Evolutionary conservation across 1,284 basidiomycete genomes (phyloP), one percentile per base, ranked within the genome.

Genomic region (Termitomyces sp.): DNA sequence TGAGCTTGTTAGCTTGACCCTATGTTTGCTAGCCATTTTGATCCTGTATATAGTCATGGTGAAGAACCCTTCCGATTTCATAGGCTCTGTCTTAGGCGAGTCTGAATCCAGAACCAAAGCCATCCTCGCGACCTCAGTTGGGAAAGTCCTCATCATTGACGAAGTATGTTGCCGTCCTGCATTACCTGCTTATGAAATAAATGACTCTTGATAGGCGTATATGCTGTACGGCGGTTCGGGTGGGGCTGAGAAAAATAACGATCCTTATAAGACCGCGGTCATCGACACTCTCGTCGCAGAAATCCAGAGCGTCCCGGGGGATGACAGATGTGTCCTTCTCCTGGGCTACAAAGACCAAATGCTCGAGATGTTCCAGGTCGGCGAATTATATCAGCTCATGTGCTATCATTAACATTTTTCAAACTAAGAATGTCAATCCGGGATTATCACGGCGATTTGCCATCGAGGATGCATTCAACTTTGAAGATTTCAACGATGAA

Each of bases 241-340:
- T 15, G 41, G 24, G 24, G 6, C 41, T 42, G 46, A 26, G 34
- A 26, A 38, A 15, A 36, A 30, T n/a, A 55, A 31, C 31, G 83
- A 86, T 59, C 64, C 70, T 0, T 87, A 70, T 68, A 86, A 84
- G 64, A 83, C 81, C 0, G 75, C 83, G 0, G 86, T 87, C 40
- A 83, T 87, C 49, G 85, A 87, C 58, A 86, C 86, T 1, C 80
- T 87, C 51, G 85, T 87, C 0, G 85, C 86, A 0, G 85, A 86
- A 64, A 78, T 87, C 7, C 86, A 88, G 61, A 84, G 76, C 52
- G 74, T 75, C 1, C 81, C 82, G 0, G 84, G 84, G 0, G 84
- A 87, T 55, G 86, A 87, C 61, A 76, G 84, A 2, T 86, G 83
- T 54, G 82, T 87, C 0, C 70, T 87, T 28, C 62, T 87, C 36